Evolutionary conservation across 768 basidiomycete genomes (phyloP).

Genomic region (Boletus tomentosulus): DNA sequence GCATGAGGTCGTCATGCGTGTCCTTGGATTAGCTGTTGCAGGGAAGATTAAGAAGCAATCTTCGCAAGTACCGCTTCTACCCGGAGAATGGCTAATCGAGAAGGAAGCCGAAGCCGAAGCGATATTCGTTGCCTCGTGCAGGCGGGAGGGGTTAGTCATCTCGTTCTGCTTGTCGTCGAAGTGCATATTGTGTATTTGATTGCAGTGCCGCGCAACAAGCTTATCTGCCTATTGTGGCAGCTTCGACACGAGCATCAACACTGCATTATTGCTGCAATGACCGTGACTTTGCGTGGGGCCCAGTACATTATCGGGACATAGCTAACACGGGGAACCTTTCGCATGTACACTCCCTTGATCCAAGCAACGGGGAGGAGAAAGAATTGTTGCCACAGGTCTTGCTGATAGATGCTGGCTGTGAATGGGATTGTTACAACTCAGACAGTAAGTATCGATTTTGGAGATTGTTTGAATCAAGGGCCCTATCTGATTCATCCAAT

Average conservation of each 20-base stretch:
- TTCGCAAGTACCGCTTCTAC: constrained; percentile 47
- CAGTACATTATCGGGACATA: constrained; percentile 52
- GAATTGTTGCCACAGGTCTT: constrained; percentile 65
- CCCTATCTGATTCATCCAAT: background rate
- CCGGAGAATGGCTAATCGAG: constrained; percentile 83
- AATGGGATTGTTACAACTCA: constrained; percentile 68
- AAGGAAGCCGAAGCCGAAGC: constrained; percentile 95
- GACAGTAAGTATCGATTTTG: constrained; percentile 43
- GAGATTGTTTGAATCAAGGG: background rate
- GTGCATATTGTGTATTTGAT: background rate
- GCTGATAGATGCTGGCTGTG: constrained; percentile 93
- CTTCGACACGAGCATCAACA: constrained; percentile 80
- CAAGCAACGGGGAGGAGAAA: constrained; percentile 14
- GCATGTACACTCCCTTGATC: constrained; percentile 28
- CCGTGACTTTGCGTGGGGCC: constrained; percentile 81
- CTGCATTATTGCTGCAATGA: constrained; percentile 96
- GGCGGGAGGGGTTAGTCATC: constrained; percentile 71
- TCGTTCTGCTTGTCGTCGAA: background rate
- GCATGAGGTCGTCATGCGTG: constrained; percentile 89
- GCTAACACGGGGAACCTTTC: constrained; percentile 48
- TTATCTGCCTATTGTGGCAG: constrained; percentile 90
- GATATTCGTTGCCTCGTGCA: constrained; percentile 85
- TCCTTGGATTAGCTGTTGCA: constrained; percentile 72
- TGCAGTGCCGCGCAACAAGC: constrained; percentile 78
- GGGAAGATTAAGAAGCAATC: constrained; percentile 46